Conservation (phyloP, 2,329 filamentous ascomycete species). For the Penicillium sp. region DNA sequence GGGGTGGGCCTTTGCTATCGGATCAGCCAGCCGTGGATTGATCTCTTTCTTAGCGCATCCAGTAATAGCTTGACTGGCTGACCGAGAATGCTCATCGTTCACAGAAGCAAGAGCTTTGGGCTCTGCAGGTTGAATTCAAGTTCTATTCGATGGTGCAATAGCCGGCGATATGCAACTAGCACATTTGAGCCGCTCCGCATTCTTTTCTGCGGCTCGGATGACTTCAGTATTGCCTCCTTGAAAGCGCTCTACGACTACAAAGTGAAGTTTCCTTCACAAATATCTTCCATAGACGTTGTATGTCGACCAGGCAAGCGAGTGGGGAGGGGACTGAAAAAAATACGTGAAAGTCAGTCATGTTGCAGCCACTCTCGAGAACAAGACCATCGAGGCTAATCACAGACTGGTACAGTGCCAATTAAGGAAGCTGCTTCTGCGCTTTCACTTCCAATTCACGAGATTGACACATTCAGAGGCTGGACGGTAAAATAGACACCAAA, state of each 20-base stretch:
- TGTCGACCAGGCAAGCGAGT: slow-evolving; percentile 71
- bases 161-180: slow-evolving; percentile 27
- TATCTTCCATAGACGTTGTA: slow-evolving; percentile 78
- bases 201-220: slow-evolving; percentile 90
- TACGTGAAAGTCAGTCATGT: slow-evolving; percentile 55
- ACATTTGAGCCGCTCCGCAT: slow-evolving; percentile 62
- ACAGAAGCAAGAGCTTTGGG: slow-evolving; percentile 18
- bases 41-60: not conserved
- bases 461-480: slow-evolving; percentile 81
- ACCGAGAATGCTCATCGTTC: slow-evolving; percentile 22
- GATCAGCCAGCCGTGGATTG: not conserved
- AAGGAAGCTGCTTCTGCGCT: slow-evolving; percentile 59
- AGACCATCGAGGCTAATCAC: slow-evolving; percentile 3
- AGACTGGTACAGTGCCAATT: slow-evolving; percentile 59
- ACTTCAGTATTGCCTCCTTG: slow-evolving; percentile 77
- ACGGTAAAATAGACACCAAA: slow-evolving; percentile 42
- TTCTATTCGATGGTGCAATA: slow-evolving; percentile 6
- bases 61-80: not conserved
- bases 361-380: not conserved
- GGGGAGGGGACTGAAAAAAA: slow-evolving; percentile 65
- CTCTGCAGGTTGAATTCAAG: slow-evolving; percentile 15
- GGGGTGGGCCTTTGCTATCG: slow-evolving; percentile 3
- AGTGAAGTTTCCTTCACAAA: slow-evolving; percentile 45
- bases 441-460: slow-evolving; percentile 62
- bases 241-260: slow-evolving; percentile 61